Percentiles rank a stretch among this genome's conserved stretches.
Conservation (phyloP, 192 early-diverging fungal species). For the Dissophora ornata region DNA sequence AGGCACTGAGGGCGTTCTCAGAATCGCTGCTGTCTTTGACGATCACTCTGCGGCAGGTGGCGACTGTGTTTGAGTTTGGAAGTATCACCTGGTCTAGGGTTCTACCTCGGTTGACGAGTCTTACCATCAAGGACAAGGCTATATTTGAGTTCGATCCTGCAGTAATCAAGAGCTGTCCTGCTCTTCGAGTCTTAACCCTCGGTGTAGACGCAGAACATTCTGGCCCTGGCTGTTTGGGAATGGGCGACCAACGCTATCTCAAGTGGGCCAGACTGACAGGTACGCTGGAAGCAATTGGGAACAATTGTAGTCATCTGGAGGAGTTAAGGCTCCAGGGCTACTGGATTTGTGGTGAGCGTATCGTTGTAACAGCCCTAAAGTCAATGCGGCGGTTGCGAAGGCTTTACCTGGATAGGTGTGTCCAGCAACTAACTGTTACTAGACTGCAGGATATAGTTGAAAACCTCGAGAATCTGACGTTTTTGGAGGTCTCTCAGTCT, state of each 20-base stretch:
- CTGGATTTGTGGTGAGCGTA: constrained; percentile 2
- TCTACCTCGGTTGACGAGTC: not conserved
- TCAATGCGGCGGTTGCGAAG: not conserved
- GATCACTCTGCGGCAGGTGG: not conserved
- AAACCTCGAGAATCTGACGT: not conserved
- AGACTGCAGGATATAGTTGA: not conserved
- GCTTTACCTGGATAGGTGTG: too few species aligned
- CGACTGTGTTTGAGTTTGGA: not conserved
- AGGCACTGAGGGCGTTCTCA: not conserved
- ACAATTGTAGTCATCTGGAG: not conserved
- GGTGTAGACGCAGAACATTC: not conserved
- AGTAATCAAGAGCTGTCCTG: not conserved
- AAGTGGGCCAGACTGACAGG: not conserved
- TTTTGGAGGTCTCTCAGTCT: too few species aligned
- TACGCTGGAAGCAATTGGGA: not conserved
- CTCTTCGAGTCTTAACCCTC: not conserved
- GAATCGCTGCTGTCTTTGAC: not conserved
- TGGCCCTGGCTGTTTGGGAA: not conserved
- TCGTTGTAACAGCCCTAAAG: not conserved
- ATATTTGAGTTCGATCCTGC: constrained; percentile 4
- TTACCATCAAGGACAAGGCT: constrained; percentile 13
- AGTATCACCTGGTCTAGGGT: not conserved
- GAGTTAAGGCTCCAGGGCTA: not conserved
- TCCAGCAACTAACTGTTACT: too few species aligned
- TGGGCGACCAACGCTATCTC: too few species aligned